Evolutionary conservation across 2,329 filamentous ascomycete genomes (phyloP), one percentile per base, ranked within the genome.

Genomic region (Aspergillus candidus): DNA sequence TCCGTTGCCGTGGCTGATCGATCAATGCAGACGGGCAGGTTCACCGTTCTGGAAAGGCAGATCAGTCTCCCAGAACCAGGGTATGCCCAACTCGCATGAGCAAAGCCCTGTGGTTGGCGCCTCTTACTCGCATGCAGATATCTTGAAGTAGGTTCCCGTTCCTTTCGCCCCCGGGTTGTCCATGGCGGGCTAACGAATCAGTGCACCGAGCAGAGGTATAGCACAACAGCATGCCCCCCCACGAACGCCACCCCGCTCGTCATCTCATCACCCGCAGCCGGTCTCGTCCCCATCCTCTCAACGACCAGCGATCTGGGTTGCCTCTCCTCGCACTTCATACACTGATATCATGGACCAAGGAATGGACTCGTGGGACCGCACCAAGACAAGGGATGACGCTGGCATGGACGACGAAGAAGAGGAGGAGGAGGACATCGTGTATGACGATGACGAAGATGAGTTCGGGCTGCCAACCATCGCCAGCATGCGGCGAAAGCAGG

Each of bases 41-140:
- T 93, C 91, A 55, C 88, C 91, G 4, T 97, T 98, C 71, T 97
- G 91, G 91, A 76, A 79, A 47, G 74, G 73, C 44, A 70, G 75
- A 55, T 72, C 76, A 36, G 70, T 75, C 69, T 75, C 76, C 39
- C 63, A 70, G 44, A 72, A 68, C 48, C 77, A 66, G 72, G 79
- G 69, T 68, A 72, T 63, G 69, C 74, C 72, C 69, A 79, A 72
- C 55, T 63, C 72, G 40, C 76, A 78, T 62, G 83, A 86, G 56
- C 71, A 82, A 40, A 80, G 75, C 59, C 79, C 91, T 49, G 86
- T 98, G 31, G 86, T 97, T 47, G 93, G 93, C 55, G 93, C 93
- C 44, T 85, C 90, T 36, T 98, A 98, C 65, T 97, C 93, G 11
- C 93, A 98, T 68, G 88, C 91, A 22, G 90, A 97, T 70, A 88